phyloP scores from a whole-genome alignment of 1,139 yeast species.

The Scheffersomyces lignicola region DNA sequence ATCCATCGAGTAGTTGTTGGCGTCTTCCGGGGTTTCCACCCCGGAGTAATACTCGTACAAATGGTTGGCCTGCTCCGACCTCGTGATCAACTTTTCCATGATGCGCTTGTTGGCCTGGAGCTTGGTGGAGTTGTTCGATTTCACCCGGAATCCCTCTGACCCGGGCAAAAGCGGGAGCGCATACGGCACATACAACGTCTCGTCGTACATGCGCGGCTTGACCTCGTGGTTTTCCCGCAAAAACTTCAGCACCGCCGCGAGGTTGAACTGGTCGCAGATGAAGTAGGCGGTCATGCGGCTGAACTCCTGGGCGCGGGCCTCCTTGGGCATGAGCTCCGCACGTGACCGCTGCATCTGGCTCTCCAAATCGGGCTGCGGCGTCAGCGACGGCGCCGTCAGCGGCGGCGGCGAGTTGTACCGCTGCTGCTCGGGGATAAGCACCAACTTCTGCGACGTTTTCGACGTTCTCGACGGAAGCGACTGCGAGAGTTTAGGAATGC shows the following conservation, averaged over 20 bases:
- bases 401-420: slow-evolving; percentile 18
- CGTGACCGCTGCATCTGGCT: slow-evolving; percentile 51
- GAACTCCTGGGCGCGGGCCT: slow-evolving; percentile 64
- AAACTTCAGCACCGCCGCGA: slow-evolving; percentile 63
- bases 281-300: slow-evolving; percentile 90
- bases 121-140: slow-evolving; percentile 73
- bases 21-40: slow-evolving; percentile 66
- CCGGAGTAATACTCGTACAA: slow-evolving; percentile 91
- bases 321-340: slow-evolving; percentile 72
- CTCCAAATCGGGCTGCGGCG: slow-evolving; percentile 24
- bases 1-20: slow-evolving; percentile 55
- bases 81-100: slow-evolving; percentile 77
- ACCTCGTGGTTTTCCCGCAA: slow-evolving; percentile 73
- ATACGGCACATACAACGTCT: slow-evolving; percentile 87
- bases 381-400: slow-evolving; percentile 9
- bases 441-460: slow-evolving; percentile 81
- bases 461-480: slow-evolving; percentile 84
- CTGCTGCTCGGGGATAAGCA: slow-evolving; percentile 74
- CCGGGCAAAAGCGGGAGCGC: slow-evolving; percentile 88
- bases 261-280: slow-evolving; percentile 77
- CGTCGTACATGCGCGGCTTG: slow-evolving; percentile 84
- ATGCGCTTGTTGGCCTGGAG: slow-evolving; percentile 58
- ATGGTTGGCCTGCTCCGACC: slow-evolving; percentile 83
- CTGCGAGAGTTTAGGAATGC: slow-evolving; percentile 60
- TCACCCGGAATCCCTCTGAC: slow-evolving; percentile 77